Base-by-base conservation (phyloP, 345 rosid species). In the Hibiscus trionum region DNA sequence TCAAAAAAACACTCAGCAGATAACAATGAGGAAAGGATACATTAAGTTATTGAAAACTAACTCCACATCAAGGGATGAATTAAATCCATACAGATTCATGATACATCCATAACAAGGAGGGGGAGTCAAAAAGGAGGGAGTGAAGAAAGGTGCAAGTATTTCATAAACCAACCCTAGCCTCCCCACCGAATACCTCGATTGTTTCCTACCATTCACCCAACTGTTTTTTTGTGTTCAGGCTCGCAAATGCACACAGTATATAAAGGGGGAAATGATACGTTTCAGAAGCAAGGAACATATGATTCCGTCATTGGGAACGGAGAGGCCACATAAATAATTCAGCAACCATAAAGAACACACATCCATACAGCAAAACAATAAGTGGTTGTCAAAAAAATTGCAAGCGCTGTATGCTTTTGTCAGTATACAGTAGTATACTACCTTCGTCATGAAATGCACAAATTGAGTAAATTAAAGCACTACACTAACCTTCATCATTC, bases 401-500 rank as follows among this genome's bases (percentile, higher is more conserved):
- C 24, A 27, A 47, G 27, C 58, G 3, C 15, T 15, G 24, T 49
- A 8, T 67, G 26, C 24, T 31, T 56, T 26, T 37, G 42, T 5
- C 42, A 39, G 2, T 8, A 7, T 39, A 1, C 44, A 8, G 10
- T 0, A 56, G 61, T 63, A 74, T 4, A 75, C 68, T 70, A 87
- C 90, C 91, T 84, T 83, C 84, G 65, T 80, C 78, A 70, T 81
- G 83, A 66, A 66, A 19, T 26, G 12, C 70, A 46, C 19, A 66
- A 66, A 11, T 46, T 57, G 8, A 53, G 42, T 21, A 8, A 27
- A 53, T 44, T 56, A 50, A 69, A 70, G 33, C 57, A 73, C 67
- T 69, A 71, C 11, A 77, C 80, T 70, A 74, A 90, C 94, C 96
- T 84, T 83, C 87, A 69, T 78, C 77, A 66, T 81, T 86, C 82